phyloP scores from a whole-genome alignment of 345 rosid genomes.

The Euphorbia peplus region DNA sequence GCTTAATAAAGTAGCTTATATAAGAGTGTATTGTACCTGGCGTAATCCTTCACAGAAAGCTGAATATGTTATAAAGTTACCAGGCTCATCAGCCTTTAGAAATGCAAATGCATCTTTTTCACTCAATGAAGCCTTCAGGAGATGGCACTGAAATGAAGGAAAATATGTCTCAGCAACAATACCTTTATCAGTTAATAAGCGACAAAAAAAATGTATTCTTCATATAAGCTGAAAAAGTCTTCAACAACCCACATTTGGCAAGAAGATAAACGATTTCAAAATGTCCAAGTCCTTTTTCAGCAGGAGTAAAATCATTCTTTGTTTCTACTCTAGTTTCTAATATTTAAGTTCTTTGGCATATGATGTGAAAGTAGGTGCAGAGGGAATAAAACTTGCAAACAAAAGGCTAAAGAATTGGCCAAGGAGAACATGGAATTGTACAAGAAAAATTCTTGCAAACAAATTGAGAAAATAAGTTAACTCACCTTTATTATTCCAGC shows the following conservation, averaged over 20 bases:
- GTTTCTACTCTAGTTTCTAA: too few species aligned
- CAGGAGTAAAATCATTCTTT: too few species aligned
- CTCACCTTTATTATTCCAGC: constrained; percentile 69
- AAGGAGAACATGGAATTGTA: not conserved
- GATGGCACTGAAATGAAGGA: constrained; percentile 49
- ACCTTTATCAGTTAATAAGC: not conserved
- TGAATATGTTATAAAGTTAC: constrained; percentile 49
- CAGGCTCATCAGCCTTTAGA: constrained; percentile 47
- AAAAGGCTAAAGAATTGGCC: not conserved
- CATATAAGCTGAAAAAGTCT: too few species aligned
- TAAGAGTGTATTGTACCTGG: constrained; percentile 49
- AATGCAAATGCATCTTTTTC: constrained; percentile 59
- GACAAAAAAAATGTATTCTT: not conserved
- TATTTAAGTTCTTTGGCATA: too few species aligned
- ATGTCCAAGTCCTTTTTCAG: too few species aligned
- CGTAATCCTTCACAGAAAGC: constrained; percentile 62
- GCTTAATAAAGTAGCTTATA: constrained; percentile 4
- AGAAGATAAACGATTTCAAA: too few species aligned
- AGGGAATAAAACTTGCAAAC: too few species aligned
- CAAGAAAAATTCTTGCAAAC: too few species aligned
- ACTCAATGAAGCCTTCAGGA: constrained; percentile 51
- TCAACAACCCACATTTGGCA: too few species aligned
- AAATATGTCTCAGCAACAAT: not conserved
- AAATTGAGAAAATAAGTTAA: constrained; percentile 4
- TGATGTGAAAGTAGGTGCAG: too few species aligned